Evolutionary conservation across 805 yeast genomes (phyloP).

Genomic region (Barnettozyma populi): DNA sequence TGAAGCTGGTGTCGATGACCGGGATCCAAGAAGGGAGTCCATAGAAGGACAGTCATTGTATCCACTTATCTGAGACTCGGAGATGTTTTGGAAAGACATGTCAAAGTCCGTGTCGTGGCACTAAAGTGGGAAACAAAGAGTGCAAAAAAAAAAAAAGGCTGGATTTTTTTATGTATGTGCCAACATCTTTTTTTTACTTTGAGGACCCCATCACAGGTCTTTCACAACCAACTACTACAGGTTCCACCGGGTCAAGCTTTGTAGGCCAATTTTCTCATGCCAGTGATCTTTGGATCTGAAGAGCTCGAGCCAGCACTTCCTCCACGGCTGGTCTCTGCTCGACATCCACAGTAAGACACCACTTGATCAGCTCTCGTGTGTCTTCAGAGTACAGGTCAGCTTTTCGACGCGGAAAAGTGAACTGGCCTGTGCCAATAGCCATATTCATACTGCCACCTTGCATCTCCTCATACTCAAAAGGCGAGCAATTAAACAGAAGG

Average conservation of each 20-base stretch:
- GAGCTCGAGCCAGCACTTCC: constrained; percentile 46
- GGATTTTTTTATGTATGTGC: not conserved
- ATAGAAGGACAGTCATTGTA: constrained; percentile 39
- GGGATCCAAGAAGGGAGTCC: constrained; percentile 9
- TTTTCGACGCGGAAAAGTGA: constrained; percentile 29
- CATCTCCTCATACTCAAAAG: constrained; percentile 79
- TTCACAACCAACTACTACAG: no score
- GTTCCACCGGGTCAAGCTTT: no score
- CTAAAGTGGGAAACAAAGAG: not conserved
- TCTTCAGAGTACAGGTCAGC: constrained; percentile 41
- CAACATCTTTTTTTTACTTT: no score
- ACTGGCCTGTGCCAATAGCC: constrained; percentile 54
- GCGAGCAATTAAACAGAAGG: constrained; percentile 72
- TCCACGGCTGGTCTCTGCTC: constrained; percentile 58
- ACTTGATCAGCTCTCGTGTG: constrained; percentile 48
- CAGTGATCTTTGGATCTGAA: constrained; percentile 32
- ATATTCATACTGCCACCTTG: constrained; percentile 78
- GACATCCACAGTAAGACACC: constrained; percentile 63
- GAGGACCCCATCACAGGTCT: no score
- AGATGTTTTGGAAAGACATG: constrained; percentile 31
- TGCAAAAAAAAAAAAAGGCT: not conserved
- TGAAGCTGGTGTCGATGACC: constrained; percentile 4
- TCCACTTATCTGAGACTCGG: constrained; percentile 37
- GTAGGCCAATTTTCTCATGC: not conserved
- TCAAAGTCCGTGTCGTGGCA: constrained; percentile 2